Conservation (phyloP, 2,329 filamentous ascomycete genomes). For the Fusarium nematophilum region DNA sequence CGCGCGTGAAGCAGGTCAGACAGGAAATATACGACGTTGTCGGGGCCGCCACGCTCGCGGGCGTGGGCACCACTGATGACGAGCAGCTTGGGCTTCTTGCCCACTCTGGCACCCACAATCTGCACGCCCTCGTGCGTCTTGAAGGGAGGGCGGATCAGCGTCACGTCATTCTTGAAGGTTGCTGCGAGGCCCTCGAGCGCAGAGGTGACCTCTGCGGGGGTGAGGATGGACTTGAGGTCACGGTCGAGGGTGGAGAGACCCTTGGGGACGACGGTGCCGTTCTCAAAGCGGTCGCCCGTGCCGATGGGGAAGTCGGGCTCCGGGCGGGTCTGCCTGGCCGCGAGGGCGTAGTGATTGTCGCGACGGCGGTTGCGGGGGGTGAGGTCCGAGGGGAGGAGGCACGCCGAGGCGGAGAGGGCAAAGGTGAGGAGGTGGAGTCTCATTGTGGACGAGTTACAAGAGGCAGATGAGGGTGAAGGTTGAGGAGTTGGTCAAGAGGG, state of each 20-base stretch:
- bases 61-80: conserved; percentile 67
- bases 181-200: conserved; percentile 56
- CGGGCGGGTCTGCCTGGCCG: conserved; percentile 29
- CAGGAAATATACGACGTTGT: conserved; percentile 68
- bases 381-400: conserved; percentile 54
- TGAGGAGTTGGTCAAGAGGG: background rate
- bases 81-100: conserved; percentile 60
- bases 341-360: conserved; percentile 13
- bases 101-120: conserved; percentile 56
- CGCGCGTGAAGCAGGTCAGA: conserved; percentile 66
- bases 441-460: no score
- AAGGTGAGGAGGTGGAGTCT: conserved; percentile 41
- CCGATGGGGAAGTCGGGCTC: conserved; percentile 51
- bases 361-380: conserved; percentile 28
- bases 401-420: conserved; percentile 42
- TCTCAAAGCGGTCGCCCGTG: conserved; percentile 55
- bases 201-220: conserved; percentile 56
- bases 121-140: conserved; percentile 56
- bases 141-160: conserved; percentile 55
- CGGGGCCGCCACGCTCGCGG: conserved; percentile 67
- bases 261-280: conserved; percentile 50
- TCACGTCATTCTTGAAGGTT: conserved; percentile 51
- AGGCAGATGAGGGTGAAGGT: no score
- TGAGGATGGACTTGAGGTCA: conserved; percentile 57
- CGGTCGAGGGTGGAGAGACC: conserved; percentile 50